These are phyloP conservation scores for Solioccasus polychromus DNA, from an alignment of 768 basidiomycete genomes.

Conservation along the genomic window DNA sequence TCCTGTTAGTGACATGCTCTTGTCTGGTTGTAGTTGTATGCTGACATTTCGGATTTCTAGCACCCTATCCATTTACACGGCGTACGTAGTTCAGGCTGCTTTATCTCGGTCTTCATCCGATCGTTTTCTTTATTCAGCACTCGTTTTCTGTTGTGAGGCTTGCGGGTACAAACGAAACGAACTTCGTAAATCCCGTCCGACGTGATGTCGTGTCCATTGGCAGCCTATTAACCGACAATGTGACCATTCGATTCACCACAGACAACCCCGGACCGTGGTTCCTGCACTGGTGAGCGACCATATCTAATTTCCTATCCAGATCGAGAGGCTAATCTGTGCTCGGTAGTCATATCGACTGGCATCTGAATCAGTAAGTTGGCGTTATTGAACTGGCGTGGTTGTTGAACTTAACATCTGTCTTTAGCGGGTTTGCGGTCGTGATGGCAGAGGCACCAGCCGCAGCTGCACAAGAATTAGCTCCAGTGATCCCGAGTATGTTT, in stretches of 20 bases:
- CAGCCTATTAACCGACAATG: slow-evolving; percentile 35
- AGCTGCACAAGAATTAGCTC: slow-evolving; percentile 5
- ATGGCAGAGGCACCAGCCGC: slow-evolving; percentile 22
- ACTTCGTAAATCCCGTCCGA: slow-evolving; percentile 36
- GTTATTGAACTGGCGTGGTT: background rate
- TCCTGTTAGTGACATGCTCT: slow-evolving; percentile 34
- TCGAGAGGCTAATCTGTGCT: no score
- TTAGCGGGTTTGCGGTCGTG: slow-evolving; percentile 28
- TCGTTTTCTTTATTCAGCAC: slow-evolving; percentile 23
- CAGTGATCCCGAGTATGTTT: slow-evolving; percentile 22
- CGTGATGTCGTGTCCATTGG: slow-evolving; percentile 34
- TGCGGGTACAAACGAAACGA: slow-evolving; percentile 26
- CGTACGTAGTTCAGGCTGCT: slow-evolving; percentile 21
- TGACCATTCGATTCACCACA: slow-evolving; percentile 57
- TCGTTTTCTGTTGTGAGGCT: slow-evolving; percentile 35
- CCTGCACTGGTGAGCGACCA: slow-evolving; percentile 37
- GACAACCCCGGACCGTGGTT: slow-evolving; percentile 69
- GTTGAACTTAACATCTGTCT: background rate
- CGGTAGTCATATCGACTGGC: slow-evolving; percentile 33
- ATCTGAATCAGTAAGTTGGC: slow-evolving; percentile 22
- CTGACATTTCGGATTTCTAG: slow-evolving; percentile 14
- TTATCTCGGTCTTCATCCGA: background rate
- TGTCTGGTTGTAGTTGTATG: slow-evolving; percentile 16
- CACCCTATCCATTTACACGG: slow-evolving; percentile 44
- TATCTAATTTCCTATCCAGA: background rate